Evolutionary conservation across 805 yeast species (phyloP), one percentile per base, ranked within the genome.

Genomic region (Pichia californica): DNA sequence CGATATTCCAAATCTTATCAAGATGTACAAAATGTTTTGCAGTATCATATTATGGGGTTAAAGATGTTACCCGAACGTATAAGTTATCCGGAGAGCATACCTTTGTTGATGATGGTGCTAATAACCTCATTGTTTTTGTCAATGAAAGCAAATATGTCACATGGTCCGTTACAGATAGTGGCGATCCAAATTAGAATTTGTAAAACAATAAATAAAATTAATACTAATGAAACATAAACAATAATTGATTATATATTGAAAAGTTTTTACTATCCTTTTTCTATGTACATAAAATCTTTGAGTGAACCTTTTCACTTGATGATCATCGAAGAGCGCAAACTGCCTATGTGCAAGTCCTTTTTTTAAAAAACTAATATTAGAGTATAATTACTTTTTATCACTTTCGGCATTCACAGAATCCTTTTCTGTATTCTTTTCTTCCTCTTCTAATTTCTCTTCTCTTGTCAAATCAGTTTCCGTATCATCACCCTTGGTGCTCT

Each of bases 81-180:
- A 58, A 55, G 7, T 9, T 38, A 0, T 41, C 45, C 6, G 50
- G 51, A 8, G 65, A 61, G 33, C 69, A 64, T 46, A 43, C 47
- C 1, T 52, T 52, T 38, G 44, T 47, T 13, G 56, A 53, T 26
- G 55, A 55, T 29, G 68, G 68, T 1, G 58, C 57, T 7, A 63
- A 63, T 36, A 49, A 54, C 25, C 40, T 51, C 11, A 53, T 54
- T 4, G 19, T 54, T 7, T 50, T 62, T 11, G 50, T 44, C 15
- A 32, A 44, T n/a, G 38, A 39, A 2, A 46, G 39, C 23, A 34
- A 52, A 2, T 59, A 43, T 40, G 57, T 53, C 0, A 40, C 54
- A 4, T 63, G 68, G 67, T 57, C 58, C 35, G 44, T 59, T 14
- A 50, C 50, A 9, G 62, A 62, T 25, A 56, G 59, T 33, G 51